Base-by-base conservation (phyloP, 495 filamentous ascomycete species). In the Neurospora hispaniola region DNA sequence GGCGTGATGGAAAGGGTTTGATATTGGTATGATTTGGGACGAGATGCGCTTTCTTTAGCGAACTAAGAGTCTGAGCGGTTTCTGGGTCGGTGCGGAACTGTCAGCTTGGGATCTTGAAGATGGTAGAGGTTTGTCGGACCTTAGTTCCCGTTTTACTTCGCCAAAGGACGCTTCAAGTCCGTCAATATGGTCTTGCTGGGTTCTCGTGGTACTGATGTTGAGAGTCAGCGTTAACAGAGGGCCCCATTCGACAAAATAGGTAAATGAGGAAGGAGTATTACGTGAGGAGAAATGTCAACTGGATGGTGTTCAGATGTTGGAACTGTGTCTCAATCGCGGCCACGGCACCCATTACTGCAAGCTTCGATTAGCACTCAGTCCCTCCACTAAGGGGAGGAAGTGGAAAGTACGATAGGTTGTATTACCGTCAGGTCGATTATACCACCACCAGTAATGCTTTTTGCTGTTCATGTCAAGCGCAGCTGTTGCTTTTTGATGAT, bases 391-490 rank as follows among this genome's bases (percentile, higher is more conserved):
- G 0, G 11, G 4, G 4, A 27, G 8, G 23, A 62, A 16, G 9
- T 4, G 5, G 35, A 38, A 38, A 38, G 35, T 4, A 27, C 27
- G 35, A 2, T 3, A 16, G 23, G 23, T 6, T 16, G 16, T 0
- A 0, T 31, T 62, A 62, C 54, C 27, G 27, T 62, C 54, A 35
- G 27, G 54, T 0, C 54, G 54, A 18, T 62, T 4, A 62, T 62
- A 62, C 54, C 54, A 62, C 54, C 54, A 62, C 54, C 23, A 18
- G 3, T 35, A 7, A 14, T 62, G 6, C 0, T 18, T 62, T 35
- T 31, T 31, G 12, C 54, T 35, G 1, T 62, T 62, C 5, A 0
- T 2, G 0, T 62, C 14, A 1, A 62, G 54, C 0, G 5, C 6
- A 35, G 0, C 7, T 2, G 12, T 14, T 35, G 54, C 54, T 10